Percentiles rank a stretch among this genome's conserved stretches.
phyloP scores from a whole-genome alignment of 208 protist species.

The Wallacemonas rigidus region DNA sequence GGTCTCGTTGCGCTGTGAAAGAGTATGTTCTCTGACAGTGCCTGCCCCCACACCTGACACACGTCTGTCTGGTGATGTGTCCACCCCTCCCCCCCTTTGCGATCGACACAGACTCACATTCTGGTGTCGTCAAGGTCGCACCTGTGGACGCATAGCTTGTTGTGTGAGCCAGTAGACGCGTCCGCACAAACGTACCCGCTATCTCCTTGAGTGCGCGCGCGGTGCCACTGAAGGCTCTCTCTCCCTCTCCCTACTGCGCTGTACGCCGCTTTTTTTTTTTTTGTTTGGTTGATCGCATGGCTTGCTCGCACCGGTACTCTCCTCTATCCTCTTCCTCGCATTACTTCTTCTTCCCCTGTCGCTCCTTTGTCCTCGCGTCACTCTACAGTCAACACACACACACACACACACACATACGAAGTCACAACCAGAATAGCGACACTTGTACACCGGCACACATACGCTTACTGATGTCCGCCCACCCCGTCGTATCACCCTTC shows the following conservation, averaged over 20 bases:
- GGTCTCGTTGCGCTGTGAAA: too few relatives aligned
- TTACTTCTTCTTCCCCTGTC: neutral
- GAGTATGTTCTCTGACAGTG: too few relatives aligned
- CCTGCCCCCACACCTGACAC: too few relatives aligned
- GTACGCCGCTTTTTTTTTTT: neutral
- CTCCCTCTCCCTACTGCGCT: neutral
- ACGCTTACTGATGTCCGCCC: slow-evolving; percentile 3
- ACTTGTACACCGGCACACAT: neutral
- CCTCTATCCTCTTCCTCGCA: neutral
- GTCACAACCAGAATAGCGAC: neutral
- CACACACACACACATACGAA: neutral
- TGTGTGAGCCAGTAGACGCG: too few relatives aligned
- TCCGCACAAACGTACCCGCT: too few relatives aligned
- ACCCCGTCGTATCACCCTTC: slow-evolving; percentile 26
- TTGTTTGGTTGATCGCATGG: neutral
- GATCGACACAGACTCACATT: too few relatives aligned
- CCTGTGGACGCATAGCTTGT: too few relatives aligned
- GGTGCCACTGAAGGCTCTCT: too few relatives aligned
- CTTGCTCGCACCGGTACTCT: neutral
- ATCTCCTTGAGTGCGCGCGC: too few relatives aligned
- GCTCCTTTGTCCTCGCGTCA: neutral
- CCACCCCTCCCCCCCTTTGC: too few relatives aligned
- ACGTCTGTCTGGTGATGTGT: too few relatives aligned
- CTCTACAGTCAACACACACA: neutral
- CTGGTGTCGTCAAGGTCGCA: too few relatives aligned